Evolutionary conservation across 2,329 filamentous ascomycete species (phyloP).

Genomic region (Metarhizium robertsii): DNA sequence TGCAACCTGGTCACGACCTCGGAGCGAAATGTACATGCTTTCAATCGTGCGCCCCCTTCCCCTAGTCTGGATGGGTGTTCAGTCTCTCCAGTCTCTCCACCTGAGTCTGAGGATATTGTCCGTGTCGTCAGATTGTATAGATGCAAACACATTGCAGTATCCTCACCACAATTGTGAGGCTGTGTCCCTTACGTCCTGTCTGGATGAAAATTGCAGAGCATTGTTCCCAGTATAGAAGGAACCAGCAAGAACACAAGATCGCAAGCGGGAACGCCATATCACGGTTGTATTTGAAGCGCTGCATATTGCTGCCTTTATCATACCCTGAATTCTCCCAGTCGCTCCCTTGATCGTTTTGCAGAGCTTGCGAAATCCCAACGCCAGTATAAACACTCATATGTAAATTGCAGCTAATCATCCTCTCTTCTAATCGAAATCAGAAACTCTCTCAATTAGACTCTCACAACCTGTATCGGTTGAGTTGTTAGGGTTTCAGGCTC

Average conservation of each 20-base stretch:
- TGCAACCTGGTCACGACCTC: neutral
- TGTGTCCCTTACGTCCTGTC: too few relatives aligned
- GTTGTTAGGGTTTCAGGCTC: conserved; percentile 18
- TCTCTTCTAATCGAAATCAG: conserved; percentile 6
- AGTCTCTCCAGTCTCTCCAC: too few relatives aligned
- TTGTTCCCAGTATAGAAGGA: neutral
- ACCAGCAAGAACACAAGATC: neutral
- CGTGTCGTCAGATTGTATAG: too few relatives aligned
- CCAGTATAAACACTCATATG: conserved; percentile 16
- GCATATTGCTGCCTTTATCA: neutral
- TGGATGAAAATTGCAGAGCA: neutral
- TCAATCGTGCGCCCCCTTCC: too few relatives aligned
- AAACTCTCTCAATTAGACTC: conserved; percentile 16
- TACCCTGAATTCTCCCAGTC: neutral
- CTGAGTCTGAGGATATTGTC: too few relatives aligned
- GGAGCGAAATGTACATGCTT: too few relatives aligned
- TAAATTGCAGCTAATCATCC: conserved; percentile 10
- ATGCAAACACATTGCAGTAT: too few relatives aligned
- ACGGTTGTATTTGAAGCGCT: neutral
- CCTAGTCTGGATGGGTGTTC: too few relatives aligned
- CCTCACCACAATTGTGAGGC: too few relatives aligned
- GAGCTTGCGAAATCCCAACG: neutral
- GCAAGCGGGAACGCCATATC: neutral
- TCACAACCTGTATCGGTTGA: conserved; percentile 21
- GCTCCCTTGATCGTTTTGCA: neutral